Base-by-base conservation (phyloP, 1,284 basidiomycete species). In the Leccinum insolens region DNA sequence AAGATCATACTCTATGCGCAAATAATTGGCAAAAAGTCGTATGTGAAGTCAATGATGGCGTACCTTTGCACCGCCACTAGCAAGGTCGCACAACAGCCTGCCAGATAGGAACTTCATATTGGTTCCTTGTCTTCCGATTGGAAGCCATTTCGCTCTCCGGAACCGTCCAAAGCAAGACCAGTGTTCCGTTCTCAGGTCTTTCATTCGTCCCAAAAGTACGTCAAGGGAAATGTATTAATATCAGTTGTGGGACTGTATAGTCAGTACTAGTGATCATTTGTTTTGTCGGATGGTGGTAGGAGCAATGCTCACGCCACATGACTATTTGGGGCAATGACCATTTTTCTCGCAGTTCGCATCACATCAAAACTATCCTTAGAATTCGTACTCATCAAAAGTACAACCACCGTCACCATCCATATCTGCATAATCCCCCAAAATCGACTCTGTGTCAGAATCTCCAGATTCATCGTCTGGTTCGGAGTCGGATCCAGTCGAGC, bases 141-240 rank as follows among this genome's bases (percentile, higher is more conserved):
- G 86, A 9, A 95, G 94, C 91, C 91, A 95, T 72, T 86, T 92
- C 20, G 90, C 88, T 55, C 95, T 85, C 67, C 95, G 87, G 82
- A 99, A 95, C n/a, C 98, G 88, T 44, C 97, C 95, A 25, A 99
- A 87, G 41, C 95, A 88, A 20, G 95, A 96, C 95, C 95, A 99
- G 76, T 98, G 93, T 65, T 98, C 94, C 14, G 88, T 88, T 76
- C 95, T 95, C 59, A 95, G 85, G 70, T 98, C 95, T 71, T 90
- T 88, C 91, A 99, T 93, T 1, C 98, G 91, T 75, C 95, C 91
- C 28, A 99, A 85, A 22, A 99, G 84, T 28, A 98, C 92, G 74
- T 99, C 97, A 31, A 31, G 28, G 28, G 28, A 31, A 7, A 31
- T 31, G 31, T 31, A 34, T 34, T 34, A 34, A 34, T 34, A 34